phyloP scores from a whole-genome alignment of 1,139 yeast species.

The Pneumocystis wakefieldiae region DNA sequence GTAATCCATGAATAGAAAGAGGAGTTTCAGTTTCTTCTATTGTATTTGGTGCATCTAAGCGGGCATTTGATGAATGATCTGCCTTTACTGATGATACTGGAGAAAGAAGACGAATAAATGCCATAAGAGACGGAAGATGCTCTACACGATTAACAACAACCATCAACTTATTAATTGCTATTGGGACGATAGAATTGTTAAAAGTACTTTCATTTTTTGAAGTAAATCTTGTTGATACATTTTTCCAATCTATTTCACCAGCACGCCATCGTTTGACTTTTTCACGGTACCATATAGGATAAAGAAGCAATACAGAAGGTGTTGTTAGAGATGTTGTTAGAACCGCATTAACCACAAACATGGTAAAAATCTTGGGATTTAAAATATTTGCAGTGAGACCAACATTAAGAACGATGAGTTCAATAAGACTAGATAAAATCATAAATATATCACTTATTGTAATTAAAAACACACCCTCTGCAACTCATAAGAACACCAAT shows the following conservation, averaged over 20 bases:
- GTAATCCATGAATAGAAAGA: constrained; percentile 6
- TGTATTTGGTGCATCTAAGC: background rate
- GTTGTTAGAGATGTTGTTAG: constrained; percentile 62
- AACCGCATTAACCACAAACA: constrained; percentile 71
- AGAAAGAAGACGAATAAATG: constrained; percentile 9
- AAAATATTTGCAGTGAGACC: constrained; percentile 60
- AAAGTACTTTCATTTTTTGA: background rate
- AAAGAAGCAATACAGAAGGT: constrained; percentile 43
- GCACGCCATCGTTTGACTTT: constrained; percentile 28
- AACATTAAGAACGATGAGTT: constrained; percentile 58
- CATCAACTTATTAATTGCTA: background rate
- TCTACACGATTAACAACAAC: constrained; percentile 11
- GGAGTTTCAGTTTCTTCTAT: background rate
- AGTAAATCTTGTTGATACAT: constrained; percentile 16
- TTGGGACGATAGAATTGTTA: background rate
- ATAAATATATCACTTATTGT: constrained; percentile 4
- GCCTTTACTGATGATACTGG: background rate
- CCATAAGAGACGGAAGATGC: constrained; percentile 7
- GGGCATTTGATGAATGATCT: background rate
- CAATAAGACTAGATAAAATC: constrained; percentile 20
- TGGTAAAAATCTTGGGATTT: constrained; percentile 48
- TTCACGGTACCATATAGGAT: constrained; percentile 37
- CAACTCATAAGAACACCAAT: constrained; percentile 80
- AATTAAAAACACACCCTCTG: constrained; percentile 49
- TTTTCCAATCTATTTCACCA: constrained; percentile 33